A percentile compares a stretch with the other conserved stretches of the same genome.
Evolutionary conservation across 192 early-diverging fungal species (phyloP).

Genomic region (Gamsiella multidivaricata): DNA sequence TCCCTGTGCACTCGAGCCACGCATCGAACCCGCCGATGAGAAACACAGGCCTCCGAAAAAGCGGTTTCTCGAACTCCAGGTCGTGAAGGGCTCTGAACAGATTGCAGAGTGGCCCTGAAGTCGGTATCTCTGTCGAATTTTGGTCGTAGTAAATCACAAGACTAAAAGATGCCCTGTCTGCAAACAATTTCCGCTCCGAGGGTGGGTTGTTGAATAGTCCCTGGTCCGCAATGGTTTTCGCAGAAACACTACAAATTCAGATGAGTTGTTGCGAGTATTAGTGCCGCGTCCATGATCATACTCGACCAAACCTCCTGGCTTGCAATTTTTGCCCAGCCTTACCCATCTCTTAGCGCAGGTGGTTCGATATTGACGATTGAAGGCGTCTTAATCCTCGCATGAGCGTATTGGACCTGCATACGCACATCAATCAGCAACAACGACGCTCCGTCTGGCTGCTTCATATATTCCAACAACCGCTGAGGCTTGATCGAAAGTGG

Average conservation of each 20-base stretch:
- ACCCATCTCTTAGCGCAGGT: constrained; percentile 65
- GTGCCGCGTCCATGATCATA: background rate
- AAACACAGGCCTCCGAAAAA: constrained; percentile 71
- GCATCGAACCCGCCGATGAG: constrained; percentile 84
- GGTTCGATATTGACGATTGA: constrained; percentile 84
- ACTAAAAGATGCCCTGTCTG: constrained; percentile 71
- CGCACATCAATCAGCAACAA: constrained; percentile 84
- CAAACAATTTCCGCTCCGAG: constrained; percentile 74
- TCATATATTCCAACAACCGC: constrained; percentile 52
- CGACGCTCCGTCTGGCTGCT: constrained; percentile 43
- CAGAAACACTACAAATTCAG: constrained; percentile 53
- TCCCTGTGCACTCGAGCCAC: constrained; percentile 70
- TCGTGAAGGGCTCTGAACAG: constrained; percentile 74
- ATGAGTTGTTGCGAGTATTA: background rate
- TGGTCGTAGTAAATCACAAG: constrained; percentile 80
- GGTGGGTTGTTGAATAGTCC: constrained; percentile 68
- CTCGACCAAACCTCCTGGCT: background rate
- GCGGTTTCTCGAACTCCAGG: constrained; percentile 63
- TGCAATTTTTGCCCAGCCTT: constrained; percentile 40
- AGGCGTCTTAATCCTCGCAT: constrained; percentile 75
- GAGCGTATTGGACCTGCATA: constrained; percentile 71
- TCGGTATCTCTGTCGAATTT: constrained; percentile 55
- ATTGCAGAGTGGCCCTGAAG: constrained; percentile 37
- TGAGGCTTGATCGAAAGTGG: constrained; percentile 53
- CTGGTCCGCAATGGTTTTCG: constrained; percentile 59